Evolutionary conservation across 2,329 filamentous ascomycete genomes (phyloP), one percentile per base, ranked within the genome.

Genomic region (Microdochium bolleyi): DNA sequence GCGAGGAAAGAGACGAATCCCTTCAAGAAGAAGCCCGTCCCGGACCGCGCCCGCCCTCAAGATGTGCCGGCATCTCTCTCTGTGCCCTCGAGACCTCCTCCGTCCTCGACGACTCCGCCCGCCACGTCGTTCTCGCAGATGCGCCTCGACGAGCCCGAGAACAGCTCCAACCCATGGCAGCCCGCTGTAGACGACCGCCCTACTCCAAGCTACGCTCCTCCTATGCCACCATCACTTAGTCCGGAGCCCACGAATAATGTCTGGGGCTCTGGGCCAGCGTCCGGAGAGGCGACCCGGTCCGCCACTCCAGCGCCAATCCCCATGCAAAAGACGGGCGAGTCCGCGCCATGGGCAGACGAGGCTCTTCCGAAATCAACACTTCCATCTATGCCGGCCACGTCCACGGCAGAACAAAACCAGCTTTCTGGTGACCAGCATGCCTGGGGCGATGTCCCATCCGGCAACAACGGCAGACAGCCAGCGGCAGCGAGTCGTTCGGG

Each of bases 1-100:
- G 65, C 61, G 9, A 65, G 67, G 37, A 58, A 62, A 24, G 71
- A 76, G 53, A 80, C 77, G 21, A 82, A 82, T 51, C 79, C 79
- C 0, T 82, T 82, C 61, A 77, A 76, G 55, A 74, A 76, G 53
- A 78, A 77, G 57, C 67, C 67, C 3, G 53, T 70, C 3, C 58
- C 59, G 44, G 51, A 52, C 49, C 53, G 54, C 49, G 50, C 57
- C 22, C 53, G 48, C 48, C 19, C 53, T 51, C 52, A 52, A 25
- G 44, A 52, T 53, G 32, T 51, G 50, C n/a, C 55, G 34, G 51
- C 55, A 19, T 57, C 56, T 32, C 61, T 59, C 14, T 13, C 54
- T 48, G 44, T 55, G 24, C 51, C 61, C 34, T 51, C 57, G 54
- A 52, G 51, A 41, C 52, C 53, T 32, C 57, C 53, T 3, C 56